Percentiles rank a stretch among this genome's conserved stretches.
phyloP scores from a whole-genome alignment of 2,329 filamentous ascomycete genomes.

The Alternaria postmessia region DNA sequence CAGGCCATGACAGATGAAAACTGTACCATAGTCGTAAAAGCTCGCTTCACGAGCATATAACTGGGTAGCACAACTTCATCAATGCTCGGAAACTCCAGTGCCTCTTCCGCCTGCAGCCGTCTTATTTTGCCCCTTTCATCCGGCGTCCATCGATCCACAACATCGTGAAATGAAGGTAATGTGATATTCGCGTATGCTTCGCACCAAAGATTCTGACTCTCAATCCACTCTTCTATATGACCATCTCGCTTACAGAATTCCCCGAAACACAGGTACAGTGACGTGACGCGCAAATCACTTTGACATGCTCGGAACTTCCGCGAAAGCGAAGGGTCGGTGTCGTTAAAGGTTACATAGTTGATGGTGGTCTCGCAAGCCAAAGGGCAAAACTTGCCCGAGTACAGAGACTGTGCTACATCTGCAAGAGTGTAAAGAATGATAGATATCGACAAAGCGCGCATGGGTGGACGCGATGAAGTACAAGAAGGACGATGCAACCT shows the following conservation, averaged over 20 bases:
- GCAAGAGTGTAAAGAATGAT: constrained; percentile 9
- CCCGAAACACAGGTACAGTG: constrained; percentile 42
- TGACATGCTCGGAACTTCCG: constrained; percentile 39
- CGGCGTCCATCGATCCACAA: constrained; percentile 33
- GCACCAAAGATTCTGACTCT: constrained; percentile 31
- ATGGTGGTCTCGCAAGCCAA: constrained; percentile 40
- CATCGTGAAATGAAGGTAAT: constrained; percentile 35
- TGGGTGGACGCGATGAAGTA: constrained; percentile 21
- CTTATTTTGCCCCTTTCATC: constrained; percentile 26
- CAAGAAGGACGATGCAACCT: constrained; percentile 13
- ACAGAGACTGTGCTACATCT: constrained; percentile 22
- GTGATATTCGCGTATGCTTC: constrained; percentile 28
- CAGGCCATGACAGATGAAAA: background rate
- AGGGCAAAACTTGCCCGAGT: constrained; percentile 39
- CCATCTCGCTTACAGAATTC: constrained; percentile 34
- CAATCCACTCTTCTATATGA: constrained; percentile 27
- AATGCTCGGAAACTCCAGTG: constrained; percentile 24
- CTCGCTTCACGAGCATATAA: constrained; percentile 32
- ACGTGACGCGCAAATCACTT: constrained; percentile 34
- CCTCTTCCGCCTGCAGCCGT: constrained; percentile 31
- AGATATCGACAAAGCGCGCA: constrained; percentile 25
- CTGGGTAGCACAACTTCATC: constrained; percentile 34
- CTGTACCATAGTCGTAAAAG: constrained; percentile 42
- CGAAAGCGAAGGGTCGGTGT: constrained; percentile 36
- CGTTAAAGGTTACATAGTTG: constrained; percentile 44